phyloP scores from a whole-genome alignment of 2,329 filamentous ascomycete genomes.

The Aureobasidium sp. region DNA sequence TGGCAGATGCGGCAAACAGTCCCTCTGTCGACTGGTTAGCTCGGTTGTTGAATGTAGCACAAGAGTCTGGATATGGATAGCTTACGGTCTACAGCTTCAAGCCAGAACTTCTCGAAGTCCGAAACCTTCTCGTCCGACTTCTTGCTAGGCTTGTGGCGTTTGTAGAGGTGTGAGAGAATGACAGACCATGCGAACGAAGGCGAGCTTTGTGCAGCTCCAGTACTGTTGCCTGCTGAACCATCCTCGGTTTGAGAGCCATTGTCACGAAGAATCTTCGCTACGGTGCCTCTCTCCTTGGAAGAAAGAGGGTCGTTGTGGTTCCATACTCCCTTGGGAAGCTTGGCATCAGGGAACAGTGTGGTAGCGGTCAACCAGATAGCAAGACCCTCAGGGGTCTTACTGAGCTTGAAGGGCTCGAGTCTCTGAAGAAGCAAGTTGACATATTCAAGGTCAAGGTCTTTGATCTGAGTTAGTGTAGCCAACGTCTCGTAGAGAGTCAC shows the following conservation, averaged over 20 bases:
- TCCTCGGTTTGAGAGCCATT: slow-evolving; percentile 46
- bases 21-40: slow-evolving; percentile 49
- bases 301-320: slow-evolving; percentile 62
- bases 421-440: slow-evolving; percentile 18
- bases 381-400: slow-evolving; percentile 78
- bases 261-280: slow-evolving; percentile 75
- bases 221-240: slow-evolving; percentile 27
- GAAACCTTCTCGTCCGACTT: slow-evolving; percentile 7
- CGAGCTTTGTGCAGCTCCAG: slow-evolving; percentile 69
- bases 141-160: slow-evolving; percentile 20
- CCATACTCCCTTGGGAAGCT: slow-evolving; percentile 65
- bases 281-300: slow-evolving; percentile 55
- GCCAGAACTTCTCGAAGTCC: slow-evolving; percentile 73
- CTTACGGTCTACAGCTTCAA: slow-evolving; percentile 72
- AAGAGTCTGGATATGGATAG: background rate
- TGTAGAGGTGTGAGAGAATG: slow-evolving; percentile 47
- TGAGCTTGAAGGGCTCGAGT: slow-evolving; percentile 45
- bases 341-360: slow-evolving; percentile 52
- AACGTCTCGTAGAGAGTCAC: slow-evolving; percentile 70
- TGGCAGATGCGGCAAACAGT: slow-evolving; percentile 72
- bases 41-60: background rate
- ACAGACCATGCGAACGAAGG: slow-evolving; percentile 84
- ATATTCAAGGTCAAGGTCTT: slow-evolving; percentile 9
- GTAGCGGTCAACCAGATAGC: slow-evolving; percentile 74
- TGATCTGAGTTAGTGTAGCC: slow-evolving; percentile 12